Evolutionary conservation across 768 basidiomycete species (phyloP).

Genomic region (Suillus hirtellus): DNA sequence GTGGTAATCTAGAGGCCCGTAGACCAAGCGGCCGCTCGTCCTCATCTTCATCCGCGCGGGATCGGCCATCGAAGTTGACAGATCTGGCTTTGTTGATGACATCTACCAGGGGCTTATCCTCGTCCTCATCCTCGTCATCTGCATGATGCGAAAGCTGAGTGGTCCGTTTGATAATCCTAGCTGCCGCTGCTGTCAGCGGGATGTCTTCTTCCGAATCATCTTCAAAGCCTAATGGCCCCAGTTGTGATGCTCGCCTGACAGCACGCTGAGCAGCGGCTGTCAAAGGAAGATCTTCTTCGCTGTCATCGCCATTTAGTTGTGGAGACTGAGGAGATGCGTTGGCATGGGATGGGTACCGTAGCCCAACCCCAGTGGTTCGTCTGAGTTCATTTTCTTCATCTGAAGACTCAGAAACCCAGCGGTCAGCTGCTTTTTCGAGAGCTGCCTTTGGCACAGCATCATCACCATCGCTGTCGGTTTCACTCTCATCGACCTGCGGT

Average conservation of each 20-base stretch:
- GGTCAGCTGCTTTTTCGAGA: slow-evolving; percentile 27
- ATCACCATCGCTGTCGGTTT: slow-evolving; percentile 50
- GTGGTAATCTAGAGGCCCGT: slow-evolving; percentile 50
- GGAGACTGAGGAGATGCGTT: slow-evolving; percentile 14
- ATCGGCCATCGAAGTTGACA: slow-evolving; percentile 40
- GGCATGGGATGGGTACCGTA: slow-evolving; percentile 44
- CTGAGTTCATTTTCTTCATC: slow-evolving; percentile 56
- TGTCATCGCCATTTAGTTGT: slow-evolving; percentile 46
- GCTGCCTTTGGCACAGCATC: slow-evolving; percentile 24
- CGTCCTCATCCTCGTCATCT: slow-evolving; percentile 59
- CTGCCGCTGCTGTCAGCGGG: slow-evolving; percentile 61
- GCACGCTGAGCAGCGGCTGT: slow-evolving; percentile 61
- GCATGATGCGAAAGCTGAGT: slow-evolving; percentile 9
- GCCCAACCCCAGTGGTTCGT: slow-evolving; percentile 60
- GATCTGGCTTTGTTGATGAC: slow-evolving; percentile 52
- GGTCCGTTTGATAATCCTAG: slow-evolving; percentile 46
- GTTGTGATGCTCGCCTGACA: slow-evolving; percentile 43
- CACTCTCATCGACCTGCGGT: slow-evolving; percentile 41
- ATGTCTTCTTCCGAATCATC: slow-evolving; percentile 73
- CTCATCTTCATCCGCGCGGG: slow-evolving; percentile 52
- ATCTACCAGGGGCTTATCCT: slow-evolving; percentile 69
- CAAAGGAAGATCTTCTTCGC: slow-evolving; percentile 82
- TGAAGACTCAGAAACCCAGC: slow-evolving; percentile 59
- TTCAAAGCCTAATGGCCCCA: slow-evolving; percentile 25
- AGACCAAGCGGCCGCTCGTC: slow-evolving; percentile 75